Evolutionary conservation across 139 green algal genomes (phyloP).

Genomic region (Picochlorum costavermella): DNA sequence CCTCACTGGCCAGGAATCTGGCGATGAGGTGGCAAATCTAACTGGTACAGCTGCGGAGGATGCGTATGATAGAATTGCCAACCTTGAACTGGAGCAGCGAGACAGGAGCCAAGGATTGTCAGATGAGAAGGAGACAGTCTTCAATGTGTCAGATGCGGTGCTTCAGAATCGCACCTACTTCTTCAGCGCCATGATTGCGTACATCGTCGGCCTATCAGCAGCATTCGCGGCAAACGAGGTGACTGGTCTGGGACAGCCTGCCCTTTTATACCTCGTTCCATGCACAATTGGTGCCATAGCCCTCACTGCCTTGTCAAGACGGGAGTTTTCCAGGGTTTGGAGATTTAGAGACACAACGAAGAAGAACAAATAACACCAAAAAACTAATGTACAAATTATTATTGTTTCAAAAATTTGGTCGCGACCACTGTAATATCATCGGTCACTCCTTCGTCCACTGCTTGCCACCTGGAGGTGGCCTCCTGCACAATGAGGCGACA

Average conservation of each 20-base stretch:
- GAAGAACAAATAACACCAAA: conserved; percentile 2
- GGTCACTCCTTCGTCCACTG: conserved; percentile 71
- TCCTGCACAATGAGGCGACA: conserved; percentile 61
- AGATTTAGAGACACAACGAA: conserved; percentile 48
- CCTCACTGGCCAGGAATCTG: conserved; percentile 21
- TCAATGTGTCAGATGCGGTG: conserved; percentile 41
- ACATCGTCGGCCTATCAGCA: conserved; percentile 57
- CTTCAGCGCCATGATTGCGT: conserved; percentile 47
- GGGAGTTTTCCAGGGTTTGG: conserved; percentile 47
- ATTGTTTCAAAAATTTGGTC: conserved; percentile 9
- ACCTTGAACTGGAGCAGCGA: conserved; percentile 35
- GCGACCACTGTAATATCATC: conserved; percentile 76
- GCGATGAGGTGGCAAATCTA: conserved; percentile 38
- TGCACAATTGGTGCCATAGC: conserved; percentile 40
- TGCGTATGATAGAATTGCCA: conserved; percentile 55
- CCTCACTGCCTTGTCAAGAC: conserved; percentile 26
- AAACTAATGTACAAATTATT: neutral
- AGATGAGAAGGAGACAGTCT: conserved; percentile 13
- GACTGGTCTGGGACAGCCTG: conserved; percentile 71
- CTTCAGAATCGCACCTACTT: conserved; percentile 71
- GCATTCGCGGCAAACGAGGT: conserved; percentile 77
- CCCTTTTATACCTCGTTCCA: conserved; percentile 74
- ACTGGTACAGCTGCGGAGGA: conserved; percentile 41
- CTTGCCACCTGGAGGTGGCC: conserved; percentile 63
- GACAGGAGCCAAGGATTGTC: conserved; percentile 6